A percentile compares a stretch with the other conserved stretches of the same genome.
Evolutionary conservation across 2,329 filamentous ascomycete genomes (phyloP).

Genomic region (Knufia fluminis): DNA sequence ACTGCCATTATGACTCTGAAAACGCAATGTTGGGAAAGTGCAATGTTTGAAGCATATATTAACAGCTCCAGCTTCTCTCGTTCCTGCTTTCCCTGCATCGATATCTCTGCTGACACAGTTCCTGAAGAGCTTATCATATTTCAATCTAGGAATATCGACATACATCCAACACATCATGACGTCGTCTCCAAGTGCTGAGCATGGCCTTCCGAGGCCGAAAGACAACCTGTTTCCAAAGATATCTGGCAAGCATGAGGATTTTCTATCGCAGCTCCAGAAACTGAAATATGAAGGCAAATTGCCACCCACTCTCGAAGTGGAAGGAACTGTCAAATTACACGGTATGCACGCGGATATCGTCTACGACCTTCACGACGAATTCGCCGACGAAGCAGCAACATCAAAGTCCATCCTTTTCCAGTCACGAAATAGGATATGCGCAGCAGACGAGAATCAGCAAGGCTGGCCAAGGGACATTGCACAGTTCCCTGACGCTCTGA

Average conservation of each 20-base stretch:
- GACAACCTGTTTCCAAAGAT: constrained; percentile 4
- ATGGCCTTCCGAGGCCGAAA: neutral
- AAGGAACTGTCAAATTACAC: constrained; percentile 5
- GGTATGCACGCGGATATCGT: constrained; percentile 9
- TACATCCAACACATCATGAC: no score
- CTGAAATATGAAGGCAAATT: neutral
- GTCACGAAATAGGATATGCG: neutral
- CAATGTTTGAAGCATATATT: no score
- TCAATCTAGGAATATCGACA: no score
- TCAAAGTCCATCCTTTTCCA: neutral
- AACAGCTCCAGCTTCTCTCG: no score
- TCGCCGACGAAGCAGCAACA: neutral
- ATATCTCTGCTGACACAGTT: no score
- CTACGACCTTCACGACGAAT: neutral
- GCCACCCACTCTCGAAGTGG: neutral
- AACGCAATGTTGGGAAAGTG: no score
- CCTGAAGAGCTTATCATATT: no score
- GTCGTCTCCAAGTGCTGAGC: no score
- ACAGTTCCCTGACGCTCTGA: neutral
- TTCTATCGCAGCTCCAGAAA: neutral
- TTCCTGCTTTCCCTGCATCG: no score
- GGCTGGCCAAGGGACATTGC: constrained; percentile 1
- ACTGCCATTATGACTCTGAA: no score
- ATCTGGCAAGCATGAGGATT: constrained; percentile 1
- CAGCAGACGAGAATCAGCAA: neutral